Evolutionary conservation across 2,329 filamentous ascomycete species (phyloP).

Genomic region (Epichloe sibirici): DNA sequence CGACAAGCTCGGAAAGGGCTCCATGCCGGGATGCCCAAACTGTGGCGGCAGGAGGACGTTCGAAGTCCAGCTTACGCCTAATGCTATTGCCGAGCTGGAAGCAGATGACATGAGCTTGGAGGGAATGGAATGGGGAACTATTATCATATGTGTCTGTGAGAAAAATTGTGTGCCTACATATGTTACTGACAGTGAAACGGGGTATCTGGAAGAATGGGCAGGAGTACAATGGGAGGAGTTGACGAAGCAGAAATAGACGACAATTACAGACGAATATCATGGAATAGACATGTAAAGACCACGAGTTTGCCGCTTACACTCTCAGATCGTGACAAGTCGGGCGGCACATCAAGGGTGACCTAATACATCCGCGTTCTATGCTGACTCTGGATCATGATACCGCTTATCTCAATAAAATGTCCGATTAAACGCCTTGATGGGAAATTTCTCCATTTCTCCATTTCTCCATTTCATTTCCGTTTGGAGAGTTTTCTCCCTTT

Average conservation of each 20-base stretch:
- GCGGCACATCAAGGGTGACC: background rate
- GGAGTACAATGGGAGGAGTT: constrained; percentile 96
- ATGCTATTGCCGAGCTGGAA: constrained; percentile 82
- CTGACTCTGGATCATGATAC: constrained; percentile 20
- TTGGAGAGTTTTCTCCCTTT: constrained; percentile 18
- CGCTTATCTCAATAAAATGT: constrained; percentile 23
- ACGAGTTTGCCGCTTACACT: constrained; percentile 1
- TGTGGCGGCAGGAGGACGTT: constrained; percentile 71
- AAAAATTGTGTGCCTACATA: constrained; percentile 59
- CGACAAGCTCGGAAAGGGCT: constrained; percentile 38
- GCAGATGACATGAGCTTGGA: constrained; percentile 57
- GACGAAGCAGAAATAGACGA: constrained; percentile 24
- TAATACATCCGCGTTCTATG: constrained; percentile 15
- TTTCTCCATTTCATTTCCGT: constrained; percentile 9
- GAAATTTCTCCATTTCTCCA: constrained; percentile 18
- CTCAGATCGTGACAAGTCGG: constrained; percentile 8
- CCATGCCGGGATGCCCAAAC: constrained; percentile 62
- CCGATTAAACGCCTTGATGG: constrained; percentile 23
- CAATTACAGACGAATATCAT: background rate
- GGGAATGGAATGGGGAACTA: constrained; percentile 97
- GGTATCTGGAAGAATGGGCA: constrained; percentile 90
- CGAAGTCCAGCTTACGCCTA: constrained; percentile 84
- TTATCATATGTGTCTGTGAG: constrained; percentile 76
- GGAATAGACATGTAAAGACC: constrained; percentile 8
- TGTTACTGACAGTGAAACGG: constrained; percentile 48